phyloP scores from a whole-genome alignment of 2,329 filamentous ascomycete genomes.

The Arthrocladium fulminans region DNA sequence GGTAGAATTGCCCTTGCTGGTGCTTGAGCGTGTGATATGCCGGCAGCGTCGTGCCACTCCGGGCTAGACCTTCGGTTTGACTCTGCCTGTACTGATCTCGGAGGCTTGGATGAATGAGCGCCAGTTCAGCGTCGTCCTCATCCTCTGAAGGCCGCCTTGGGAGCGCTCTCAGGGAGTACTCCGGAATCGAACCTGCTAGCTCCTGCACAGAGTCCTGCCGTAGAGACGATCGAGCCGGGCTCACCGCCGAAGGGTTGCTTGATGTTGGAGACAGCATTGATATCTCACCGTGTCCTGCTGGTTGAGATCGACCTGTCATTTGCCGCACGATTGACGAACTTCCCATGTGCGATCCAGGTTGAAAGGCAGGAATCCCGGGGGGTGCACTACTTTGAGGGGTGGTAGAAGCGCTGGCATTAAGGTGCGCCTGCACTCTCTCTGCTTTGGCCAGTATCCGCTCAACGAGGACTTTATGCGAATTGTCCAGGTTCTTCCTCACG shows the following conservation, averaged over 20 bases:
- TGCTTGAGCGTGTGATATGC: conserved; percentile 5
- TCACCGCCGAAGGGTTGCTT: neutral
- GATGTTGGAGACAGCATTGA: neutral
- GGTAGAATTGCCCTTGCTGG: conserved; percentile 8
- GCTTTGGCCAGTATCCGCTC: conserved; percentile 51
- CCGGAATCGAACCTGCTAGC: neutral
- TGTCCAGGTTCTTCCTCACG: conserved; percentile 73
- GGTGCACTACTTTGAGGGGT: conserved; percentile 6
- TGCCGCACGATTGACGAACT: neutral
- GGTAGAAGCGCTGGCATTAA: conserved; percentile 14
- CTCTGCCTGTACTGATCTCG: conserved; percentile 4
- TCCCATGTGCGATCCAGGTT: conserved; percentile 19
- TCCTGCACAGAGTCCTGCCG: neutral
- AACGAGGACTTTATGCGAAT: conserved; percentile 62
- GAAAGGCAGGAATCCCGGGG: conserved; percentile 12
- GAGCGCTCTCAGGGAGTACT: neutral
- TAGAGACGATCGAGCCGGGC: neutral
- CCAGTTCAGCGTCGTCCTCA: neutral
- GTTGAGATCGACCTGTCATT: neutral
- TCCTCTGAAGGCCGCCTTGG: neutral
- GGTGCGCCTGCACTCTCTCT: conserved; percentile 30
- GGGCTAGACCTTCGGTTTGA: neutral
- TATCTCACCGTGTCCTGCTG: neutral
- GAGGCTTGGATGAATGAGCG: neutral
- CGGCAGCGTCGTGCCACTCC: conserved; percentile 1